phyloP scores from a whole-genome alignment of 2,329 filamentous ascomycete species.

The Stagonosporopsis cucurbitacearum region DNA sequence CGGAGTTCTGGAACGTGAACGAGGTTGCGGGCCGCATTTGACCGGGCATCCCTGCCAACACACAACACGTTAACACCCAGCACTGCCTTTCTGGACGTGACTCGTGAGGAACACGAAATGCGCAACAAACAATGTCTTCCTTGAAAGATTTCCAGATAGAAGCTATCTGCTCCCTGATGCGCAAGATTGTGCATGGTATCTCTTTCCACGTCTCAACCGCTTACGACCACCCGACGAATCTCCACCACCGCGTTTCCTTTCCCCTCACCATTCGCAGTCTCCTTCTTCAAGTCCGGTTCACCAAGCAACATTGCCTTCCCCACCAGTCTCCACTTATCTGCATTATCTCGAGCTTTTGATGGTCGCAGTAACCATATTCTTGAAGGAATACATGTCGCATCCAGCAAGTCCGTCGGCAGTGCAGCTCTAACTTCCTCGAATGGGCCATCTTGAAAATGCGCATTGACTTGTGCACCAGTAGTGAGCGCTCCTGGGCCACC shows the following conservation, averaged over 20 bases:
- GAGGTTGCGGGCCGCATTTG: slow-evolving; percentile 12
- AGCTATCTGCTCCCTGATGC: neutral
- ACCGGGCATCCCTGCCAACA: slow-evolving; percentile 2
- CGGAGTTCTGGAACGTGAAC: slow-evolving; percentile 3
- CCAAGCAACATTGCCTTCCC: slow-evolving; percentile 25
- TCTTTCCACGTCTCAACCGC: neutral
- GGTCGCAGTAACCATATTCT: slow-evolving; percentile 22
- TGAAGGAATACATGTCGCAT: slow-evolving; percentile 14
- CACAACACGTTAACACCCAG: no score
- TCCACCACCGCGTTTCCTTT: slow-evolving; percentile 7
- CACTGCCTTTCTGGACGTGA: neutral
- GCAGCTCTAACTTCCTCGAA: slow-evolving; percentile 13
- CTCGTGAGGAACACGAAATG: no score
- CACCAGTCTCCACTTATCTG: slow-evolving; percentile 17
- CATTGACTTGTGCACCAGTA: slow-evolving; percentile 8
- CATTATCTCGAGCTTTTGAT: neutral
- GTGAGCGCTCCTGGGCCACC: slow-evolving; percentile 6
- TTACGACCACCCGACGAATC: slow-evolving; percentile 1
- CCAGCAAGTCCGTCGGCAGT: slow-evolving; percentile 19
- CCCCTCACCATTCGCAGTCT: neutral
- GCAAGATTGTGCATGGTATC: neutral
- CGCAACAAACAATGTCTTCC: no score
- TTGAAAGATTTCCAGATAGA: no score
- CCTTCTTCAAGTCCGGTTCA: slow-evolving; percentile 18
- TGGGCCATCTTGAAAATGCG: slow-evolving; percentile 10